Percentiles rank a stretch among this genome's conserved stretches.
These are phyloP conservation scores for Ogataea ganodermae DNA, from an alignment of 805 yeast genomes.

Conservation along the genomic window DNA sequence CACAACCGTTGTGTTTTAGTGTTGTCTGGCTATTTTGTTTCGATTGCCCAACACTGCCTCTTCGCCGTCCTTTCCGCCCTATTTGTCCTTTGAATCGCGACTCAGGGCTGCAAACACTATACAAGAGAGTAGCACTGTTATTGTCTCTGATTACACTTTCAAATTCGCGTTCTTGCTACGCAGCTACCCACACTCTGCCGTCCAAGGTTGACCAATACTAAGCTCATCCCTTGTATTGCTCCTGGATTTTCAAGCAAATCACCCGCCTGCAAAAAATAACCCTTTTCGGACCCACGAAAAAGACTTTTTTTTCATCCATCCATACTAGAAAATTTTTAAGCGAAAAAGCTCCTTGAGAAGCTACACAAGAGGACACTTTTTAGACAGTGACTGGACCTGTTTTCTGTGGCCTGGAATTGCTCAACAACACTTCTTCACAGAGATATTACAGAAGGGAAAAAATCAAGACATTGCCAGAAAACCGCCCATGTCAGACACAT, in stretches of 20 bases:
- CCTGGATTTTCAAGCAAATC: not conserved
- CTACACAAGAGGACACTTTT: not conserved
- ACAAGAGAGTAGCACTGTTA: no score
- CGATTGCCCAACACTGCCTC: no score
- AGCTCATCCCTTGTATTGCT: not conserved
- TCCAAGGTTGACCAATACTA: not conserved
- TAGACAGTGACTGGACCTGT: not conserved
- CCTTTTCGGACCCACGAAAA: not conserved
- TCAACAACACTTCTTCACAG: no score
- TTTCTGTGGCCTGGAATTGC: not conserved
- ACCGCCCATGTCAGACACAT: constrained; percentile 11
- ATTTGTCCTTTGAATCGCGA: no score
- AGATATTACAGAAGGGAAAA: not conserved
- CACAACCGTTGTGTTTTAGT: no score
- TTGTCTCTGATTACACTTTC: no score
- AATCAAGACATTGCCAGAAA: not conserved
- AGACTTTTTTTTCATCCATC: not conserved
- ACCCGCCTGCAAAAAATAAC: constrained; percentile 4
- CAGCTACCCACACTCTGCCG: not conserved
- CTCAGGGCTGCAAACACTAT: no score
- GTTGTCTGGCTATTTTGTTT: no score
- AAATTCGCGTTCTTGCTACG: no score
- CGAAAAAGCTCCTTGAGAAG: not conserved
- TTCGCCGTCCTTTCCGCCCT: no score
- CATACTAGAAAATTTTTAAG: not conserved